These are phyloP conservation scores for Zymoseptoria crescenta DNA, from an alignment of 2,329 filamentous ascomycete species.

Conservation along the genomic window DNA sequence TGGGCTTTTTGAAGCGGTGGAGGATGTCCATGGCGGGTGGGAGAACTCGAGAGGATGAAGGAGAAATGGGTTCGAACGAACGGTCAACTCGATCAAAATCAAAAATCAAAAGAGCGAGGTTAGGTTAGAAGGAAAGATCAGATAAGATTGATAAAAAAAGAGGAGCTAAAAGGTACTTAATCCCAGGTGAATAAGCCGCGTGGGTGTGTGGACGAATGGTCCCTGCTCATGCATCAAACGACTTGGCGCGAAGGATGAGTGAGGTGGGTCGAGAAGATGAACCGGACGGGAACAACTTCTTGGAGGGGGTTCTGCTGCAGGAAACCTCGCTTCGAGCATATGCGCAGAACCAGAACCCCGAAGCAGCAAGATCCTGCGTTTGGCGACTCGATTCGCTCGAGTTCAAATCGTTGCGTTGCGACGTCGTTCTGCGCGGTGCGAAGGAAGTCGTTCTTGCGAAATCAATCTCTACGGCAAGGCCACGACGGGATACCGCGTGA, in stretches of 20 bases:
- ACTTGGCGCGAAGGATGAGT: not conserved
- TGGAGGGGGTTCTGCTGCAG: not conserved
- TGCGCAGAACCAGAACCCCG: too few species aligned
- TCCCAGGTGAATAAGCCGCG: not conserved
- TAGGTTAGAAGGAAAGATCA: not conserved
- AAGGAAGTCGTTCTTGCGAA: too few species aligned
- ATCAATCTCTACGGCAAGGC: too few species aligned
- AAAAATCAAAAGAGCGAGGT: too few species aligned
- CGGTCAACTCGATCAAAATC: not conserved
- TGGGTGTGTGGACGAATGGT: not conserved
- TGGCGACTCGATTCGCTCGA: too few species aligned
- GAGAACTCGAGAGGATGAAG: not conserved
- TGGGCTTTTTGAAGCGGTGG: constrained; percentile 1
- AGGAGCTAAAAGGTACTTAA: not conserved
- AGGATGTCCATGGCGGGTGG: not conserved
- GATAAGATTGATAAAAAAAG: not conserved
- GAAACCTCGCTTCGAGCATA: not conserved
- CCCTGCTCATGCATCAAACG: not conserved
- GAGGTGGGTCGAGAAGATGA: not conserved
- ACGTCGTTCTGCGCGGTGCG: too few species aligned
- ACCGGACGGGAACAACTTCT: not conserved
- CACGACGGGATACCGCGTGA: too few species aligned
- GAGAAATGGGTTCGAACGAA: not conserved
- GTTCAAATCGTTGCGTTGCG: too few species aligned
- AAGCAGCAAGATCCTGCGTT: too few species aligned